These are phyloP conservation scores for Saturnispora kantuleensis DNA, from an alignment of 805 yeast genomes.

Conservation along the genomic window DNA sequence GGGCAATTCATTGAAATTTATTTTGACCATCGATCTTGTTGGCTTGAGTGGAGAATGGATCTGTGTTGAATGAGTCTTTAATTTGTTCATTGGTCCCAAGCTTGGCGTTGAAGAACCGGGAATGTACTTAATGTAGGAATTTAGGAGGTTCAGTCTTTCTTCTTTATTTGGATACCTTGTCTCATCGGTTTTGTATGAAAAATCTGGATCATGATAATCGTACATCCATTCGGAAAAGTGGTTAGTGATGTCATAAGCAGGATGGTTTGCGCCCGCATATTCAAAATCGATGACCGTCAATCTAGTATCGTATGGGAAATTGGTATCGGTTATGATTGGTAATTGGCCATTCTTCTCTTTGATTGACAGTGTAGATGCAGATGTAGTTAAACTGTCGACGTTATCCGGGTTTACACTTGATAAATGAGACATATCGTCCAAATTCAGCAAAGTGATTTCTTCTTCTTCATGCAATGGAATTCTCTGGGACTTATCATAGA, in stretches of 20 bases:
- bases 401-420: neutral
- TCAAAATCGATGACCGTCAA: constrained; percentile 94
- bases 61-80: constrained; percentile 11
- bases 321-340: constrained; percentile 24
- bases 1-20: constrained; percentile 27
- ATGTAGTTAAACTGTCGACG: constrained; percentile 13
- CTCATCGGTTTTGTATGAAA: constrained; percentile 43
- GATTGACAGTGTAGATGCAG: constrained; percentile 15
- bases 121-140: constrained; percentile 67
- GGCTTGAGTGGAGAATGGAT: constrained; percentile 8
- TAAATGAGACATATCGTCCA: neutral
- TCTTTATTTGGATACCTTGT: constrained; percentile 56
- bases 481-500: constrained; percentile 30
- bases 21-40: constrained; percentile 24
- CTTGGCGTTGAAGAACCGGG: constrained; percentile 26
- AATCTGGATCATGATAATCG: constrained; percentile 62
- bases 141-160: constrained; percentile 61
- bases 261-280: constrained; percentile 82
- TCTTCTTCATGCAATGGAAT: constrained; percentile 21
- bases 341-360: constrained; percentile 12
- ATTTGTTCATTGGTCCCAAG: constrained; percentile 12
- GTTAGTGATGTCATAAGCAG: constrained; percentile 85
- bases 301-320: constrained; percentile 41
- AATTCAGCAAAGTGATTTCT: constrained; percentile 11
- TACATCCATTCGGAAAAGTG: constrained; percentile 98